phyloP scores from a whole-genome alignment of 2,329 filamentous ascomycete species.

The Fusarium metavorans region DNA sequence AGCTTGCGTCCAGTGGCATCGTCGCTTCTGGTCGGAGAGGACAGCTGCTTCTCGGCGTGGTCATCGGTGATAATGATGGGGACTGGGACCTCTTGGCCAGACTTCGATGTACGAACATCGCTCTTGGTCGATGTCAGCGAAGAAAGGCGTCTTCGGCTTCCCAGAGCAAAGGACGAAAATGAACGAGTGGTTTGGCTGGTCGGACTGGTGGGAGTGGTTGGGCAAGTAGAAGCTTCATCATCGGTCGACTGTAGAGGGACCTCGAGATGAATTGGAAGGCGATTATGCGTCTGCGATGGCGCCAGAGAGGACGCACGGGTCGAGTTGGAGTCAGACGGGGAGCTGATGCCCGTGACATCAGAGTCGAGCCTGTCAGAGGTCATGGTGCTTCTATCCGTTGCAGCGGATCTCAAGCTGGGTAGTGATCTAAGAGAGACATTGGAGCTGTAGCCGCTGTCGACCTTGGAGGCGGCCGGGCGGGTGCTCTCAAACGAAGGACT shows the following conservation, averaged over 20 bases:
- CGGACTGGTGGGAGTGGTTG: conserved; percentile 31
- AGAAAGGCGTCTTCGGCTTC: conserved; percentile 35
- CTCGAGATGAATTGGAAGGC: conserved; percentile 35
- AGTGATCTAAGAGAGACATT: conserved; percentile 69
- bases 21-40: background rate
- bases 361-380: conserved; percentile 28
- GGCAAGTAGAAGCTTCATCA: conserved; percentile 34
- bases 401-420: conserved; percentile 45
- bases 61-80: conserved; percentile 18
- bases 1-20: conserved; percentile 24
- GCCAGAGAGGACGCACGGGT: conserved; percentile 32
- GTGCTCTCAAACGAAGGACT: conserved; percentile 58
- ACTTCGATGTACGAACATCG: conserved; percentile 27
- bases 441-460: conserved; percentile 73
- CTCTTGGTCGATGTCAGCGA: conserved; percentile 33
- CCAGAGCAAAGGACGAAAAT: conserved; percentile 33
- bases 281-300: conserved; percentile 30
- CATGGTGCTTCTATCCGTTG: conserved; percentile 36
- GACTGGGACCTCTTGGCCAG: conserved; percentile 10
- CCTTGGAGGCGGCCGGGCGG: conserved; percentile 63
- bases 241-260: conserved; percentile 28
- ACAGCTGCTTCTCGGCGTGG: background rate
- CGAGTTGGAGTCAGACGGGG: conserved; percentile 34
- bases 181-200: conserved; percentile 11
- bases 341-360: conserved; percentile 22